A percentile compares a stretch with the other conserved stretches of the same genome.
Conservation (phyloP, 2,329 filamentous ascomycete genomes). For the Alternaria sp. region DNA sequence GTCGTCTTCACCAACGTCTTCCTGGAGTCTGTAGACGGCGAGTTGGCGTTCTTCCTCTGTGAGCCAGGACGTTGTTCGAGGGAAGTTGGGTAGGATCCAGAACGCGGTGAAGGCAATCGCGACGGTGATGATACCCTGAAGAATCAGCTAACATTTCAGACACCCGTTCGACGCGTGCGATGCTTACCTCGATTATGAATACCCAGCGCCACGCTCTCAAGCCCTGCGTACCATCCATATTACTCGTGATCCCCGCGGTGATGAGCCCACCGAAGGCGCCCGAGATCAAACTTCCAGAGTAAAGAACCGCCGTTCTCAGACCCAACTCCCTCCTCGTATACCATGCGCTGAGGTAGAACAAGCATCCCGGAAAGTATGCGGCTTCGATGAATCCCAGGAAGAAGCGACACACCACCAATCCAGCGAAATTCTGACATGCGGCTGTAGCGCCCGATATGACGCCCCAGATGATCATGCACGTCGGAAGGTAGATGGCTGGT, state of each 20-base stretch:
- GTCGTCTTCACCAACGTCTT: constrained; percentile 51
- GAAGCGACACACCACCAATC: constrained; percentile 57
- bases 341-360: constrained; percentile 70
- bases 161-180: neutral
- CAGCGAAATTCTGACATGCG: constrained; percentile 53
- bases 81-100: constrained; percentile 72
- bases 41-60: constrained; percentile 49
- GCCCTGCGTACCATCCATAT: constrained; percentile 65
- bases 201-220: constrained; percentile 69
- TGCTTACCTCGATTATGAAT: constrained; percentile 66
- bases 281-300: constrained; percentile 71
- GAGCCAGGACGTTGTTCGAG: constrained; percentile 54
- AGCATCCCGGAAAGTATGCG: constrained; percentile 62
- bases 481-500: constrained; percentile 50
- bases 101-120: constrained; percentile 63
- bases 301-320: constrained; percentile 69
- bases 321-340: constrained; percentile 73
- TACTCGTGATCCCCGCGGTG: constrained; percentile 67
- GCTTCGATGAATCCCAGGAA: constrained; percentile 62
- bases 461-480: constrained; percentile 52
- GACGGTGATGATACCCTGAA: constrained; percentile 67
- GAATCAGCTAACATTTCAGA: neutral
- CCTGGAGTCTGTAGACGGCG: constrained; percentile 45
- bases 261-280: constrained; percentile 73
- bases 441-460: constrained; percentile 49